Evolutionary conservation across 1,139 yeast genomes (phyloP).

Genomic region (Candida glucosophila): DNA sequence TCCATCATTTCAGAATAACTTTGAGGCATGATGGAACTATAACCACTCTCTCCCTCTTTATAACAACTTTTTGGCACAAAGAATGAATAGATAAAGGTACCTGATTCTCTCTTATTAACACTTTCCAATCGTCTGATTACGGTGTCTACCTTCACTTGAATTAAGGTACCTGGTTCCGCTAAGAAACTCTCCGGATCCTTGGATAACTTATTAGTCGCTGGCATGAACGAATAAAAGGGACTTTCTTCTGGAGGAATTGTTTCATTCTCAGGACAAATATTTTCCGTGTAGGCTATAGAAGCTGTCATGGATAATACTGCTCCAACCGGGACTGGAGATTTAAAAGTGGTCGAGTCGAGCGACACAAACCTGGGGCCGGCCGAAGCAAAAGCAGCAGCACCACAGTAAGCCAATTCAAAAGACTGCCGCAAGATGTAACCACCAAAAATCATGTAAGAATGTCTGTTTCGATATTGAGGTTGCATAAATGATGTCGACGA

Average conservation of each 20-base stretch:
- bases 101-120: conserved; percentile 58
- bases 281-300: conserved; percentile 76
- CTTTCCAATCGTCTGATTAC: conserved; percentile 61
- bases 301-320: conserved; percentile 78
- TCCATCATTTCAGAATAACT: conserved; percentile 90
- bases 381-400: conserved; percentile 80
- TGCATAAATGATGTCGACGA: conserved; percentile 84
- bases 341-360: conserved; percentile 82
- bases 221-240: conserved; percentile 42
- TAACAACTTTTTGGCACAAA: conserved; percentile 53
- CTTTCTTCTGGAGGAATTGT: conserved; percentile 22
- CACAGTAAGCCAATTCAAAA: conserved; percentile 86
- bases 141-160: conserved; percentile 85
- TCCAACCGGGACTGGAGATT: conserved; percentile 93
- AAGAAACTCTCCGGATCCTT: conserved; percentile 50
- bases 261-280: conserved; percentile 37
- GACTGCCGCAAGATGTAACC: conserved; percentile 88
- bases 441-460: conserved; percentile 89
- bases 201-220: conserved; percentile 49
- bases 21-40: conserved; percentile 71
- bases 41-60: conserved; percentile 33
- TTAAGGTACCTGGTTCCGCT: conserved; percentile 73
- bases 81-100: conserved; percentile 82
- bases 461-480: conserved; percentile 92
- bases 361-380: conserved; percentile 85